Percentiles rank a stretch among this genome's conserved stretches.
These are phyloP conservation scores for Fraxinus xanthoxyloides DNA, from an alignment of 305 asterid genomes.

Conservation along the genomic window DNA sequence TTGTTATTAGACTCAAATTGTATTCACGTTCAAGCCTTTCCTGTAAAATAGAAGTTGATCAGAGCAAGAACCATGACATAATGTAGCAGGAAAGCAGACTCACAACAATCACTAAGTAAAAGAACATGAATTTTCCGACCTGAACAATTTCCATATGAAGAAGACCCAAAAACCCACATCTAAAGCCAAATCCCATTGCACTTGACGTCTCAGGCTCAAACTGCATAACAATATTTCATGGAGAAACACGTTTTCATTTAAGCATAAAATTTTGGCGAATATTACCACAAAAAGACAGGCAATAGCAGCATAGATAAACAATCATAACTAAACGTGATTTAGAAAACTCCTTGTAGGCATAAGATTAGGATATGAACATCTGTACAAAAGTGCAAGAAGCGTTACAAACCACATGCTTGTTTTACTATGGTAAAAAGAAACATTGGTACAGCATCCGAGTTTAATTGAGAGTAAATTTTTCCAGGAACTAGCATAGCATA, in stretches of 20 bases:
- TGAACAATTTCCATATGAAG: constrained; percentile 99
- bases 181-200: constrained; percentile 99
- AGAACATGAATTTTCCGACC: constrained; percentile 41
- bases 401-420: constrained; percentile 3
- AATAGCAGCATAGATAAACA: neutral
- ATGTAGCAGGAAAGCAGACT: constrained; percentile 18
- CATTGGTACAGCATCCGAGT: neutral
- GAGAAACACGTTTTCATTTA: constrained; percentile 5
- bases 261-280: constrained; percentile 6
- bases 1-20: constrained; percentile 85
- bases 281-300: constrained; percentile 7
- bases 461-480: neutral
- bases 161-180: constrained; percentile 98
- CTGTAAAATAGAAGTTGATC: constrained; percentile 49
- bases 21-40: constrained; percentile 98
- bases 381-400: constrained; percentile 6
- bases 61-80: constrained; percentile 12
- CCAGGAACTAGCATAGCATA: neutral
- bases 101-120: constrained; percentile 22
- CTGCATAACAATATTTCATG: constrained; percentile 39
- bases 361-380: neutral
- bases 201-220: constrained; percentile 97
- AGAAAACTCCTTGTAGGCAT: neutral
- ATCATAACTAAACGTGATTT: constrained; percentile 7
- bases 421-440: neutral